Base-by-base conservation (phyloP, 1,284 basidiomycete species). In the Puccinia coronata region DNA sequence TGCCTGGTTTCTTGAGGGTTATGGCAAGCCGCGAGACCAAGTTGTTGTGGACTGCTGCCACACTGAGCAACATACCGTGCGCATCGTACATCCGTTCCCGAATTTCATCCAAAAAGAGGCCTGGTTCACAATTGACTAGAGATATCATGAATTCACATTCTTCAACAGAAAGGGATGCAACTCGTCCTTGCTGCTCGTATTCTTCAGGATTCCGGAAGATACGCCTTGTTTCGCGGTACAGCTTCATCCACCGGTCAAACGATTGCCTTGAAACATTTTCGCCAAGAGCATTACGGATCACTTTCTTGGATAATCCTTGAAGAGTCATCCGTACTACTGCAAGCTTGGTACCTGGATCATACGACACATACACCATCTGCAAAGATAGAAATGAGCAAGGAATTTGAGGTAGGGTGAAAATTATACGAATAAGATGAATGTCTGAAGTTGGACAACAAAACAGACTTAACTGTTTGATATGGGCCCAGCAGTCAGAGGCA, bases 51-150 rank as follows among this genome's bases (percentile, higher is more conserved):
- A 63, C 31, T 2, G 74, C 31, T 18, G 47, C 41, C 2, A 76
- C 28, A 63, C 36, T 28, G 25, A 63, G 36, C 6, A 76, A 28
- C 16, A 49, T 28, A 16, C n/a, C 12, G 11, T 76, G 25, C 2
- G 20, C 1, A 25, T 67, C 65, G 55, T 39, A 76, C 23, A 76
- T 25, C 3, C 18, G 36, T 23, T 57, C 74, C 5, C 28, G 9
- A 3, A 63, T 76, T 28, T 65, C n/a, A 20, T 76, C 74, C n/a
- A 76, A 43, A 20, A 76, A 76, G 1, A 63, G 74, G 11, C n/a
- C 36, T 3, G 41, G 74, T 49, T 76, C 25, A 6, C 34, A 1
- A 12, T 47, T 6, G 3, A 76, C 59, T 23, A 76, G 57, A 8
- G 3, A 25, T 1, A 28, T 1, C 36, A 76, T 76, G 74, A 76